phyloP scores from a whole-genome alignment of 108 stramenopile genomes.

The Fistulifera pelliculosa region DNA sequence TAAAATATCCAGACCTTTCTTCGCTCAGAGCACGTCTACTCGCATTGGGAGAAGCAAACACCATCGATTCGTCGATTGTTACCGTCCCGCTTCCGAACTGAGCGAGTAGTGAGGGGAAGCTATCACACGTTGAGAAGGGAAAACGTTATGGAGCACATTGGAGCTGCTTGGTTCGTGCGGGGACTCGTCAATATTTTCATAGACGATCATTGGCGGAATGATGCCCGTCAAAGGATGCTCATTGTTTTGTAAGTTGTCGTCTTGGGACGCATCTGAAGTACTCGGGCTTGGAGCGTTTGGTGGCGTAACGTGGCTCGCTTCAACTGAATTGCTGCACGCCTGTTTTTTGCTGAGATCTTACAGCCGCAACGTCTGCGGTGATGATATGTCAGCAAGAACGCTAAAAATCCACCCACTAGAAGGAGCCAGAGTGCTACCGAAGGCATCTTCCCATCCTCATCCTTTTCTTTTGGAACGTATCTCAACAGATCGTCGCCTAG shows the following conservation, averaged over 20 bases:
- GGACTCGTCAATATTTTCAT: conserved; percentile 28
- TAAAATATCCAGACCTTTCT: too few species aligned
- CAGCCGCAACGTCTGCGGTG: too few species aligned
- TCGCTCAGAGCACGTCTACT: not conserved
- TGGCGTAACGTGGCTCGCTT: not conserved
- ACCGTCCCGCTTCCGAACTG: too few species aligned
- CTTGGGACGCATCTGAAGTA: not conserved
- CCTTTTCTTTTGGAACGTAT: conserved; percentile 5
- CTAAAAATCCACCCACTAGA: too few species aligned
- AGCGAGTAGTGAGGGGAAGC: too few species aligned
- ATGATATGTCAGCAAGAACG: not conserved
- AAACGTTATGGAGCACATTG: too few species aligned
- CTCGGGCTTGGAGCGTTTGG: conserved; percentile 1
- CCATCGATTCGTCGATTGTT: too few species aligned
- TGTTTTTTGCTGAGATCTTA: too few species aligned
- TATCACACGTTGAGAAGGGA: too few species aligned
- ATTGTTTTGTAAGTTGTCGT: too few species aligned
- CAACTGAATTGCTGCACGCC: not conserved
- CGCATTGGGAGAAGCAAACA: conserved; percentile 6
- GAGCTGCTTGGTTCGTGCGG: not conserved
- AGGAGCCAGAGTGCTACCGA: too few species aligned
- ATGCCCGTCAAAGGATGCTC: conserved; percentile 15
- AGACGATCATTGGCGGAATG: conserved; percentile 46
- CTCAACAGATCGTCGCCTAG: too few species aligned
- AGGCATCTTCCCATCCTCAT: not conserved